phyloP scores from a whole-genome alignment of 2,329 filamentous ascomycete species.

The Colletotrichum liriopes region DNA sequence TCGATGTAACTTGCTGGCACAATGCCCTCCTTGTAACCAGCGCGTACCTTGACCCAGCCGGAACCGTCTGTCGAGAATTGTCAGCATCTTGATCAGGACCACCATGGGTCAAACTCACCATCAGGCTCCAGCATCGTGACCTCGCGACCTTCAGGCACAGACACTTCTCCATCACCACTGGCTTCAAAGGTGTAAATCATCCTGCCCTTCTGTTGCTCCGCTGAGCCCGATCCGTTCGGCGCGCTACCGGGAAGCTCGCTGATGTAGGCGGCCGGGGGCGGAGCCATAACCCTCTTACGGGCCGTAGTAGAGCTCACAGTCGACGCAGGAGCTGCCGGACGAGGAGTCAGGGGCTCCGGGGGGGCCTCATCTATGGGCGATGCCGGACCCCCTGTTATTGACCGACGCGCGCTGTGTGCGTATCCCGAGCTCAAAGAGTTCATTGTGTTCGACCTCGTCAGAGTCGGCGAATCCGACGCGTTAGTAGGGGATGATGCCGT shows the following conservation, averaged over 20 bases:
- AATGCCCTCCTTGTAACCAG: conserved; percentile 83
- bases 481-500: conserved; percentile 58
- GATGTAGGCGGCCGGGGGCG: conserved; percentile 87
- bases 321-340: conserved; percentile 43
- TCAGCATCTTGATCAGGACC: conserved; percentile 1
- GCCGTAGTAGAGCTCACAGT: conserved; percentile 48
- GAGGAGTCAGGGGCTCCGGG: conserved; percentile 55
- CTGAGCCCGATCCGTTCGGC: conserved; percentile 59
- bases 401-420: conserved; percentile 83
- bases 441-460: conserved; percentile 89
- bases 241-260: conserved; percentile 73
- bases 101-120: conserved; percentile 69
- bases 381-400: conserved; percentile 74
- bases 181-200: conserved; percentile 93
- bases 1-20: conserved; percentile 93
- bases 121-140: conserved; percentile 87
- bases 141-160: conserved; percentile 83
- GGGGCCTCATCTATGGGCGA: conserved; percentile 67
- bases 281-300: conserved; percentile 84
- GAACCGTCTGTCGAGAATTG: conserved; percentile 77
- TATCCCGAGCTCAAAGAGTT: conserved; percentile 92
- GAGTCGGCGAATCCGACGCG: conserved; percentile 73
- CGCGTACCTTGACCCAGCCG: conserved; percentile 90
- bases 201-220: conserved; percentile 79
- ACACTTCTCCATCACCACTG: conserved; percentile 84